These are phyloP conservation scores for Lonicera japonica DNA, from an alignment of 129 eudicot species.

Conservation along the genomic window DNA sequence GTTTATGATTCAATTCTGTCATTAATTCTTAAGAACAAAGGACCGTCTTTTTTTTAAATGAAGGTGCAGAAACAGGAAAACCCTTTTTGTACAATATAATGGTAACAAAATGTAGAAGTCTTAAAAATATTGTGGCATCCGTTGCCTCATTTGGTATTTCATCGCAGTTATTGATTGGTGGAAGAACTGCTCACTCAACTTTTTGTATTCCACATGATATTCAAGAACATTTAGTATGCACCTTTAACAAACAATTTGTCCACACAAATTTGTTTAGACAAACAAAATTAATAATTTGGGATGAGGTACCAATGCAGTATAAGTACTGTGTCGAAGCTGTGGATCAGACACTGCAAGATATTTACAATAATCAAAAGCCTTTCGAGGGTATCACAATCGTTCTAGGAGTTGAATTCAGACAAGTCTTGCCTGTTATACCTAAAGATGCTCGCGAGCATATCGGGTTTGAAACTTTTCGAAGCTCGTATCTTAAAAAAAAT, in stretches of 20 bases:
- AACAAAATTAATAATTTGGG: conserved; percentile 3
- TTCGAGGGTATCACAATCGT: no score
- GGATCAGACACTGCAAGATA: background rate
- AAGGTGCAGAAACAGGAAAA: background rate
- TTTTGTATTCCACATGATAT: conserved; percentile 1
- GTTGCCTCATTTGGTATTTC: conserved; percentile 5
- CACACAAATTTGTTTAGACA: background rate
- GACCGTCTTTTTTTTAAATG: background rate
- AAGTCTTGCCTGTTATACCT: no score
- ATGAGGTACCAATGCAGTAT: background rate
- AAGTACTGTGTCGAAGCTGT: background rate
- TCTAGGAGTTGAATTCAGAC: no score
- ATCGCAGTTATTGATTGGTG: background rate
- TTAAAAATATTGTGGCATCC: background rate
- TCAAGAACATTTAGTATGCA: background rate
- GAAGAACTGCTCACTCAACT: background rate
- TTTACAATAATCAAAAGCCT: no score
- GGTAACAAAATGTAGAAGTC: background rate
- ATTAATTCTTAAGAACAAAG: background rate
- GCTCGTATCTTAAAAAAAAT: no score
- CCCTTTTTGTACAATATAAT: conserved; percentile 3
- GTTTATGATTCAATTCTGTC: background rate
- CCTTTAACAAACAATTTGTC: background rate
- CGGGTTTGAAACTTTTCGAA: no score
- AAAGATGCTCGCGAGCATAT: no score